Base-by-base conservation (phyloP, 164 flowering plant genomes). In the Taxillus chinensis region DNA sequence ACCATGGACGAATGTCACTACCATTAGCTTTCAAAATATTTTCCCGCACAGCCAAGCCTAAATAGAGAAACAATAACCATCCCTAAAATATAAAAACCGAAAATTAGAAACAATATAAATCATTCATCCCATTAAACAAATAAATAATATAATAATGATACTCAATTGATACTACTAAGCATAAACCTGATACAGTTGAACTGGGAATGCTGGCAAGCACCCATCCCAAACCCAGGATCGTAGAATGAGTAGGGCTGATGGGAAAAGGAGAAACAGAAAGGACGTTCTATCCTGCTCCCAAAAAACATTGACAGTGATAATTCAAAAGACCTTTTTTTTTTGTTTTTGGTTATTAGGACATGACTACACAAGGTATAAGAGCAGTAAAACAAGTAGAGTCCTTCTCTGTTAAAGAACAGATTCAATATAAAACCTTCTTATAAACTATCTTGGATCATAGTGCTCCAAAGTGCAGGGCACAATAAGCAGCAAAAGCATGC, bases 1-100 rank as follows among this genome's bases (percentile, higher is more conserved):
- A 92, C 98, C 98, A 92, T 65, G 98, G 78, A 64, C 98, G 96
- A 57, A 92, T 90, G 74, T 92, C 96, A 74, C 97, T 92, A 77
- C 97, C 98, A 75, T 90, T 90, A 39, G 77, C 87, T 75, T 93
- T 83, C 73, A 88, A 73, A 55, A 92, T 85, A 74, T 90, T 90
- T 78, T 90, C 97, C 65, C 96, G 82, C 89, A 92, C 70, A 63
- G 96, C 96, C 83, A 92, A 79, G 62, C 96, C 90, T 7, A 89
- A 85, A 73, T 87, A 92, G 57, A 92, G 95, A 75, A 83, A 84
- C 62, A 92, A 72, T 39, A 92, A 83, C 98, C 98, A 92, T 5
- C 93, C 91, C 98, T 92, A 64, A 58, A 67, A 65, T 56, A 43
- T 50, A 59, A 39, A 46, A 14, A 50, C 43, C 61, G 64, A 66